Evolutionary conservation across 2,329 filamentous ascomycete genomes (phyloP).

Genomic region (Aspergillus melleus): DNA sequence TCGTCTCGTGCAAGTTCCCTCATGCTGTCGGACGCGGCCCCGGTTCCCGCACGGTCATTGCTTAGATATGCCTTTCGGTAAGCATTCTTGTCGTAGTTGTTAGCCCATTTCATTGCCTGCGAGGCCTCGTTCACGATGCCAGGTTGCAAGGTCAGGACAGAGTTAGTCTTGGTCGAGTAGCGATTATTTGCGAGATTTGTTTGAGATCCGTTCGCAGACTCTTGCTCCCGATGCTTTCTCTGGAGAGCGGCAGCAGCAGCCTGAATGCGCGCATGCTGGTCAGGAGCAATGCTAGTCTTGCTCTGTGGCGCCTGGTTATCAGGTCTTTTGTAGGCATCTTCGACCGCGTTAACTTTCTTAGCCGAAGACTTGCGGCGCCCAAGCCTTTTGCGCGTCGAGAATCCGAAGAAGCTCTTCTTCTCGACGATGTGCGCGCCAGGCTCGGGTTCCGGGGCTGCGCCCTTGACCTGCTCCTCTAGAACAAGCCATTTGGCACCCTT

Average conservation of each 20-base stretch:
- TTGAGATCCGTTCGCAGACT: slow-evolving; percentile 53
- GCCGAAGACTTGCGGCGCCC: slow-evolving; percentile 70
- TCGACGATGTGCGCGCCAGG: slow-evolving; percentile 88
- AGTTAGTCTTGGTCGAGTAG: slow-evolving; percentile 73
- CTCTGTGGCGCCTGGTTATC: slow-evolving; percentile 59
- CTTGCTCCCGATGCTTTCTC: slow-evolving; percentile 62
- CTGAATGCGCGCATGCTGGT: slow-evolving; percentile 91
- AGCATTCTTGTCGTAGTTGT: slow-evolving; percentile 86
- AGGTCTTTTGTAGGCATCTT: slow-evolving; percentile 54
- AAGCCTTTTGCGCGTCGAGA: slow-evolving; percentile 67
- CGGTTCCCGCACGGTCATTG: slow-evolving; percentile 70
- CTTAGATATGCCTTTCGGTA: slow-evolving; percentile 84
- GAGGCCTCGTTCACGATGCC: slow-evolving; percentile 82
- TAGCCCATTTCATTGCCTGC: slow-evolving; percentile 95
- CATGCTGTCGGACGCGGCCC: slow-evolving; percentile 52
- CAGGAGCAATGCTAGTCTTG: slow-evolving; percentile 81
- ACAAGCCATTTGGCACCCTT: slow-evolving; percentile 83
- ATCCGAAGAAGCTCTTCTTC: slow-evolving; percentile 93
- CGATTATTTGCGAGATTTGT: slow-evolving; percentile 55
- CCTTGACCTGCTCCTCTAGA: slow-evolving; percentile 94
- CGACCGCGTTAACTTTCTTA: slow-evolving; percentile 55
- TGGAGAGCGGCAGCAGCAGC: slow-evolving; percentile 84
- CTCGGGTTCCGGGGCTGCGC: slow-evolving; percentile 80
- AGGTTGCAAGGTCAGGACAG: slow-evolving; percentile 83
- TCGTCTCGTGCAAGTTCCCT: slow-evolving; percentile 35